Percentiles rank a stretch among this genome's conserved stretches.
Conservation (phyloP, 768 basidiomycete species). For the Rhodotorula graminis region DNA sequence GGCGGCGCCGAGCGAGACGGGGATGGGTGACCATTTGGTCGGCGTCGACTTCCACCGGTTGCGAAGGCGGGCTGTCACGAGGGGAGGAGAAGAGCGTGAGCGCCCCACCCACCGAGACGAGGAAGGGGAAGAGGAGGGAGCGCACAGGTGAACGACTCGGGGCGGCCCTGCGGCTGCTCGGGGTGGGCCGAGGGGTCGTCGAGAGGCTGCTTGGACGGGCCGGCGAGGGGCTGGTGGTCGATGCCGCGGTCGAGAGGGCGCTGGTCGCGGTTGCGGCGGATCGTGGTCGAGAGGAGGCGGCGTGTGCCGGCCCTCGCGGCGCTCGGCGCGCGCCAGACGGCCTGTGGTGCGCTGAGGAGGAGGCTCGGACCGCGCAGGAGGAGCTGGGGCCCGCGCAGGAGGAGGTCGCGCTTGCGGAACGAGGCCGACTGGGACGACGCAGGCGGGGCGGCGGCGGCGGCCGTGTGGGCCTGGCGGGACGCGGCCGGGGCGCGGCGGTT, state of each 20-base stretch:
- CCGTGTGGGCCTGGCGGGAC: slow-evolving; percentile 1
- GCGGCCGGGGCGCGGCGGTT: background rate
- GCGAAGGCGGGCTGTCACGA: slow-evolving; percentile 50
- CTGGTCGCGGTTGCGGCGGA: slow-evolving; percentile 5
- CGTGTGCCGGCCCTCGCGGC: slow-evolving; percentile 18
- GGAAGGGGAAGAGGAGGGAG: background rate
- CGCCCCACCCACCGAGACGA: too few species aligned
- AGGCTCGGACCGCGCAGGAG: slow-evolving; percentile 30
- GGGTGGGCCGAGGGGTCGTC: background rate
- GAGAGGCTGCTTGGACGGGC: background rate
- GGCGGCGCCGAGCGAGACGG: slow-evolving; percentile 51
- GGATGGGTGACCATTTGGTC: slow-evolving; percentile 92
- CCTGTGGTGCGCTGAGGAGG: slow-evolving; percentile 26
- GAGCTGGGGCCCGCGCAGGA: slow-evolving; percentile 31
- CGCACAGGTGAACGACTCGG: slow-evolving; percentile 30
- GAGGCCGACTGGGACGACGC: background rate
- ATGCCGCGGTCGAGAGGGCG: background rate
- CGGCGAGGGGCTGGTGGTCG: background rate
- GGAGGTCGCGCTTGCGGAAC: slow-evolving; percentile 27
- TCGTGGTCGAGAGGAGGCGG: slow-evolving; percentile 19
- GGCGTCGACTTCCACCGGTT: slow-evolving; percentile 80
- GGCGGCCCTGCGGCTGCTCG: background rate
- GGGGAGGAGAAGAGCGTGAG: background rate
- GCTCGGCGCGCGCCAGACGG: slow-evolving; percentile 26
- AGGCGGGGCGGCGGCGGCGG: background rate